Percentiles rank a stretch among this genome's conserved stretches.
phyloP scores from a whole-genome alignment of 441 rosid species.

The Arabidopsis lyrata region DNA sequence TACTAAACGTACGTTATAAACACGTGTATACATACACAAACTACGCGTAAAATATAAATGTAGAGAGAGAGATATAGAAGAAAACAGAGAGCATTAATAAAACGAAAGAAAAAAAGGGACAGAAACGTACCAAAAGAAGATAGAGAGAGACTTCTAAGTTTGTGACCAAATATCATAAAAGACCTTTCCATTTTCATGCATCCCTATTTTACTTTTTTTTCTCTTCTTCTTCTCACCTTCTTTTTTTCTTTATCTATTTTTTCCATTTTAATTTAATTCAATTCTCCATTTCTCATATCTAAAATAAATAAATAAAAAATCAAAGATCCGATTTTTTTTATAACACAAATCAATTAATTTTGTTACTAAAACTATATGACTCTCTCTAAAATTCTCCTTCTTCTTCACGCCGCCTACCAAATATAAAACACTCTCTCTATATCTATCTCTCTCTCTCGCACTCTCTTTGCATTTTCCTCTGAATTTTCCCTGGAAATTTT shows the following conservation, averaged over 20 bases:
- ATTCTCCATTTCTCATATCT: constrained; percentile 12
- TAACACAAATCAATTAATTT: not conserved
- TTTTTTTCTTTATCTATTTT: not conserved
- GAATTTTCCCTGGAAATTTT: constrained; percentile 28
- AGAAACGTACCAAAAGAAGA: constrained; percentile 46
- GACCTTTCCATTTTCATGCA: constrained; percentile 48
- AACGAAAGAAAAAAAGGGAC: constrained; percentile 37
- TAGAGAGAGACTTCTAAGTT: constrained; percentile 30
- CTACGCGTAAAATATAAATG: not conserved
- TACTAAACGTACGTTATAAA: not conserved
- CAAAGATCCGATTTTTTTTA: constrained; percentile 19
- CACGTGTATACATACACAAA: constrained; percentile 12
- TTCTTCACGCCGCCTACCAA: constrained; percentile 81
- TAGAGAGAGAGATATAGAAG: not conserved
- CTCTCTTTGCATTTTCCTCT: constrained; percentile 62
- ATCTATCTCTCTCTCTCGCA: constrained; percentile 45
- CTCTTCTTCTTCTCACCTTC: not conserved
- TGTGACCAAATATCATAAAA: constrained; percentile 37
- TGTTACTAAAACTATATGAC: not conserved
- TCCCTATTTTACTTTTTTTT: constrained; percentile 15
- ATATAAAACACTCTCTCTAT: constrained; percentile 46
- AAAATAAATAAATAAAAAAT: not conserved
- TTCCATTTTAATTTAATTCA: not conserved
- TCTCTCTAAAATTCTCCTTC: constrained; percentile 48
- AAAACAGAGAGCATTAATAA: constrained; percentile 26